phyloP scores from a whole-genome alignment of 371 early-diverging fungal species.

The Furculomyces boomerangus region DNA sequence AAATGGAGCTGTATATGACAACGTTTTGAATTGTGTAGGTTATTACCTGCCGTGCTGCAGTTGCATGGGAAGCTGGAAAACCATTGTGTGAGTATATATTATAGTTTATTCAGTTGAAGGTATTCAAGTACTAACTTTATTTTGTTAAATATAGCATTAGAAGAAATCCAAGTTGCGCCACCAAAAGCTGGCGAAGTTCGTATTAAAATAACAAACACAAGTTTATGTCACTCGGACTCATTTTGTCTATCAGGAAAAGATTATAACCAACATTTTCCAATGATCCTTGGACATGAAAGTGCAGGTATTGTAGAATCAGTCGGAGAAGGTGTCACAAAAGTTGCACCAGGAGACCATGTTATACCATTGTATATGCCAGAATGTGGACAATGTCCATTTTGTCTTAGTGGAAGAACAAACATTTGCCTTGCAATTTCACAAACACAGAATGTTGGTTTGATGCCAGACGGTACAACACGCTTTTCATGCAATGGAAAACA shows the following conservation, averaged over 20 bases:
- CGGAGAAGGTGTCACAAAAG: conserved; percentile 87
- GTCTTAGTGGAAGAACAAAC: conserved; percentile 88
- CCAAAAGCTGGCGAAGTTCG: conserved; percentile 93
- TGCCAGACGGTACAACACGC: conserved; percentile 88
- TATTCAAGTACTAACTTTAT: not conserved
- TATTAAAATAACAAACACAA: conserved; percentile 74
- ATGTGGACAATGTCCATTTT: conserved; percentile 89
- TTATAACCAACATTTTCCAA: conserved; percentile 78
- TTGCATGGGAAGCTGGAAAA: conserved; percentile 85
- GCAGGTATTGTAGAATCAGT: conserved; percentile 90
- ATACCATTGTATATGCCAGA: conserved; percentile 88
- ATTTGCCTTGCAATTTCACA: conserved; percentile 77
- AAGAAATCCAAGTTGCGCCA: conserved; percentile 79
- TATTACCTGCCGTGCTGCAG: conserved; percentile 88
- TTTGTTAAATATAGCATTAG: conserved; percentile 45
- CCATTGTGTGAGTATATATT: too few species aligned
- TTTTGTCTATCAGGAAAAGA: conserved; percentile 84
- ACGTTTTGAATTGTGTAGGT: conserved; percentile 19
- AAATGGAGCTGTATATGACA: not conserved
- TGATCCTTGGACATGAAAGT: conserved; percentile 91
- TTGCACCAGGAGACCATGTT: conserved; percentile 82
- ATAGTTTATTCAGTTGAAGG: conserved; percentile 31
- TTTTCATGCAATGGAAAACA: conserved; percentile 78
- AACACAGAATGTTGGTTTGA: conserved; percentile 85
- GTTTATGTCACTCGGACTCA: conserved; percentile 88